Conservation (phyloP, 2,329 filamentous ascomycete genomes). For the Periconia macrospinosa region DNA sequence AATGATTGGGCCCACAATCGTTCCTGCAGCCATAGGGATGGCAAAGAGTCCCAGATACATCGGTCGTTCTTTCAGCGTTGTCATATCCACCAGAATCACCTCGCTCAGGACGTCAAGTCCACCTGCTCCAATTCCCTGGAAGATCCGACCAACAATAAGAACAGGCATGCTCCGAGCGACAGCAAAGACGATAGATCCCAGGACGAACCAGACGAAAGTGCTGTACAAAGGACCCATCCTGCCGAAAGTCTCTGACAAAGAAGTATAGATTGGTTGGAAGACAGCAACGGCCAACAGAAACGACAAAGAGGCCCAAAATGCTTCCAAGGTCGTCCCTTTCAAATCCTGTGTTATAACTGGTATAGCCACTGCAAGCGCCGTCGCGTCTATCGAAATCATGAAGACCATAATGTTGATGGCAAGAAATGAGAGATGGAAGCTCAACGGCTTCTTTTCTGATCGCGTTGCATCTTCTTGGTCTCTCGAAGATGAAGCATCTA, state of each 20-base stretch:
- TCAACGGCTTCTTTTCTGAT: too few relatives aligned
- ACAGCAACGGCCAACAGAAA: conserved; percentile 25
- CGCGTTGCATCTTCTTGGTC: too few relatives aligned
- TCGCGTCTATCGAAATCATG: too few relatives aligned
- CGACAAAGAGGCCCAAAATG: conserved; percentile 65
- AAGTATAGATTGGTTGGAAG: conserved; percentile 32
- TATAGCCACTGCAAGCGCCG: too few relatives aligned
- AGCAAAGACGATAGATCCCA: conserved; percentile 52
- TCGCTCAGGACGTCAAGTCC: conserved; percentile 52
- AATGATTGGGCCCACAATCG: conserved; percentile 51
- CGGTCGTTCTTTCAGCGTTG: conserved; percentile 48
- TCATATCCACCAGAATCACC: conserved; percentile 56
- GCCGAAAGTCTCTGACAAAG: conserved; percentile 24
- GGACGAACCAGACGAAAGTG: conserved; percentile 45
- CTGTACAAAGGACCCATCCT: conserved; percentile 17
- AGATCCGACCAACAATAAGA: conserved; percentile 53
- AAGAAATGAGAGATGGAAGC: too few relatives aligned
- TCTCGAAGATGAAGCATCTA: too few relatives aligned
- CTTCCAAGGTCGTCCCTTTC: conserved; percentile 15
- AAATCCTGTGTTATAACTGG: too few relatives aligned
- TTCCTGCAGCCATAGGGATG: conserved; percentile 54
- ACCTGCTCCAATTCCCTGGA: conserved; percentile 55
- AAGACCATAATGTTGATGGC: too few relatives aligned
- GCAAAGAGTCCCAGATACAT: conserved; percentile 53
- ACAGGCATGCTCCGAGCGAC: conserved; percentile 48